Evolutionary conservation across 2,329 filamentous ascomycete species (phyloP).

Genomic region (Ploettnerulaceae sp.): DNA sequence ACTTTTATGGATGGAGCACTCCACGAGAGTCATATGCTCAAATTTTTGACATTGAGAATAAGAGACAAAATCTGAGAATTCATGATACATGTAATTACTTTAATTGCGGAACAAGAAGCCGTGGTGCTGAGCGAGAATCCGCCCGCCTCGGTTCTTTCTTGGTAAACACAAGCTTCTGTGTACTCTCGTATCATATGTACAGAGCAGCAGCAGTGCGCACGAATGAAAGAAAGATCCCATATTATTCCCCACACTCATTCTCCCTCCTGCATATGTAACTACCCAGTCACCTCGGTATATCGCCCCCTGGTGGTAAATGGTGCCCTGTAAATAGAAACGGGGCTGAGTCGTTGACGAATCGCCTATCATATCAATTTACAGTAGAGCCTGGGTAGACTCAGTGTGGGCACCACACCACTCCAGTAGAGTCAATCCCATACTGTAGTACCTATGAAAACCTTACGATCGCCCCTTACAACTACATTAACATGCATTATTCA

Average conservation of each 20-base stretch:
- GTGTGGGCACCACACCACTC: not conserved
- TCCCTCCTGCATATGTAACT: not conserved
- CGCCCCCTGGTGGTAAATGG: not conserved
- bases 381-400: conserved; percentile 11
- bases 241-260: too few relatives aligned
- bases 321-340: conserved; percentile 20
- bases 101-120: too few relatives aligned
- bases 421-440: not conserved
- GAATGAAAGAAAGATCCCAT: conserved; percentile 1
- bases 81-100: too few relatives aligned
- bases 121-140: too few relatives aligned
- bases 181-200: too few relatives aligned
- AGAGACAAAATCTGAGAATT: too few relatives aligned
- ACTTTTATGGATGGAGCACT: too few relatives aligned
- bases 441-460: too few relatives aligned
- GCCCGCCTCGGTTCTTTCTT: too few relatives aligned
- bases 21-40: too few relatives aligned
- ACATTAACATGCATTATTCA: not conserved
- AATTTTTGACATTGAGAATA: too few relatives aligned
- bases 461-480: not conserved
- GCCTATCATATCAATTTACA: conserved; percentile 2
- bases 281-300: conserved; percentile 5
- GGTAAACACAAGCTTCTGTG: too few relatives aligned
- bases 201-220: not conserved
- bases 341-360: conserved; percentile 26